Evolutionary conservation across 2,329 filamentous ascomycete species (phyloP).

Genomic region (Pezicula carpinea): DNA sequence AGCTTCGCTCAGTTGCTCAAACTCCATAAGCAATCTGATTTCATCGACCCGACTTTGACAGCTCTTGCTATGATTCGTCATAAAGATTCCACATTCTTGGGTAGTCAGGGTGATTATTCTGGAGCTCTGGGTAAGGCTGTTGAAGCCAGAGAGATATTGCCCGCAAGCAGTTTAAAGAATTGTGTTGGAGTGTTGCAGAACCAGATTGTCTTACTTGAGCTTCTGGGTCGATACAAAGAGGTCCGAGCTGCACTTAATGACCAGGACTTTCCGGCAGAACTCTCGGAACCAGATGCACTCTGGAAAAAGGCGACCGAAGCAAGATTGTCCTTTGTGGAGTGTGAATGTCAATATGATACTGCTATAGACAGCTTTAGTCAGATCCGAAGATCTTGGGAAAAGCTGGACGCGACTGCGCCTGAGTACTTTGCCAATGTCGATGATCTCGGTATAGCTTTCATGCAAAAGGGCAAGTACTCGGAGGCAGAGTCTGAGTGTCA

Average conservation of each 20-base stretch:
- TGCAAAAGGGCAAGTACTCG: constrained; percentile 16
- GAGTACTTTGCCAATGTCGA: constrained; percentile 12
- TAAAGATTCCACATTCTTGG: constrained; percentile 19
- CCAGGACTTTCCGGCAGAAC: constrained; percentile 11
- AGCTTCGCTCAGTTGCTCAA: constrained; percentile 20
- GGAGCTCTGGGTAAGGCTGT: constrained; percentile 19
- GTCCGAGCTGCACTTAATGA: constrained; percentile 12
- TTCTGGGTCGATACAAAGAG: constrained; percentile 19
- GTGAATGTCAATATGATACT: constrained; percentile 16
- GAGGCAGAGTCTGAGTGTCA: constrained; percentile 16
- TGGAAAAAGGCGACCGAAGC: constrained; percentile 22
- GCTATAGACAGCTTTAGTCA: constrained; percentile 13
- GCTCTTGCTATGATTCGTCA: constrained; percentile 17
- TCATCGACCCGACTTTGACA: constrained; percentile 10
- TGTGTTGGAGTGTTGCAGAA: constrained; percentile 17
- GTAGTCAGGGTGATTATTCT: constrained; percentile 14
- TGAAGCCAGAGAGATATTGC: constrained; percentile 16
- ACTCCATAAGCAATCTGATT: constrained; percentile 5
- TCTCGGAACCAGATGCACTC: constrained; percentile 8
- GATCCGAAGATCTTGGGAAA: constrained; percentile 9
- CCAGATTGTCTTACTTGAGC: constrained; percentile 14
- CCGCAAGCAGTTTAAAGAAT: constrained; percentile 13
- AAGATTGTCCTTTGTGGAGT: constrained; percentile 17
- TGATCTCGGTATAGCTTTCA: constrained; percentile 13
- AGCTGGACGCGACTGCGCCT: constrained; percentile 3